A percentile compares a stretch with the other conserved stretches of the same genome.
Conservation (phyloP, 495 filamentous ascomycete species). For the Alectoria sarmentosa region DNA sequence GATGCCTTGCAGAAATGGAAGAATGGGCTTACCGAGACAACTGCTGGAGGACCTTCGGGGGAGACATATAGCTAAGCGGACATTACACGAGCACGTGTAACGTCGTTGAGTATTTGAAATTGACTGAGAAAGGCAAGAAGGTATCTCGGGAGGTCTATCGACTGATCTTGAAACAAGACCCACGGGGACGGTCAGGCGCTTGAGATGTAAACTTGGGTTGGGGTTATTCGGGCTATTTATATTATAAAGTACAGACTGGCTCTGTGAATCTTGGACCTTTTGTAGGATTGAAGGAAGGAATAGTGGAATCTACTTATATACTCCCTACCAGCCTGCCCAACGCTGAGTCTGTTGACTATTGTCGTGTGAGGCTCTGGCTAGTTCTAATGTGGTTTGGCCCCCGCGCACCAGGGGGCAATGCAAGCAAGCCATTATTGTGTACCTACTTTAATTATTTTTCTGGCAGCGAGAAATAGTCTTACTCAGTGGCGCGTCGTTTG, state of each 20-base stretch:
- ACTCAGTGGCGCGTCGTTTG: background rate
- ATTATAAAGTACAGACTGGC: background rate
- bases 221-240: background rate
- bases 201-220: background rate
- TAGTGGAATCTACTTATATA: background rate
- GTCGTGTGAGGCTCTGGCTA: background rate
- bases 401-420: background rate
- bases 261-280: background rate
- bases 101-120: background rate
- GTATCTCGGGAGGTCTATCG: background rate
- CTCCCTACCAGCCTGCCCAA: background rate
- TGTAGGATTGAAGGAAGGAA: background rate
- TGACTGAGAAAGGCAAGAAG: background rate
- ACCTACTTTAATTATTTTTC: too few relatives aligned
- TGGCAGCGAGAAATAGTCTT: background rate
- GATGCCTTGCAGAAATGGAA: constrained; percentile 1
- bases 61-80: constrained; percentile 22
- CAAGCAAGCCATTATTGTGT: background rate
- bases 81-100: constrained; percentile 15
- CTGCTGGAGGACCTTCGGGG: constrained; percentile 11
- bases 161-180: background rate
- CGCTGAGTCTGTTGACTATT: background rate
- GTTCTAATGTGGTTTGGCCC: background rate
- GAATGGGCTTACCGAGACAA: constrained; percentile 11
- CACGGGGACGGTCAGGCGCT: background rate